Evolutionary conservation across 2,329 filamentous ascomycete species (phyloP).

Genomic region (Ophiognomonia clavigignenti-juglandacearum): DNA sequence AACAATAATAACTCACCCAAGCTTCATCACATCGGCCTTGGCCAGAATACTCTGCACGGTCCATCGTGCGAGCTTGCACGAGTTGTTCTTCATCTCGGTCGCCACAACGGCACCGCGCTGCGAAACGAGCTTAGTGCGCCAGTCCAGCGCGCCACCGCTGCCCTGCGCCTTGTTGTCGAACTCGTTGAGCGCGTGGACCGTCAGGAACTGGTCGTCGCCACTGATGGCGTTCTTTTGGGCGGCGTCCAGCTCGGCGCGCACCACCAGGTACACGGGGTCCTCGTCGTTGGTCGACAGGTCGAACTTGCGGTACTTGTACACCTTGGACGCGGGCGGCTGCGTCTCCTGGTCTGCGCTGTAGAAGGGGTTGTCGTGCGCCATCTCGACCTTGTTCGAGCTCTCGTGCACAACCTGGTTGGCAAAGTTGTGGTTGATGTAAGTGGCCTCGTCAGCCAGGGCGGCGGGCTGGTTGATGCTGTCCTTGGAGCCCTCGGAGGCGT

Average conservation of each 20-base stretch:
- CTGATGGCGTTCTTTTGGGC: constrained; percentile 91
- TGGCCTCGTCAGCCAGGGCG: constrained; percentile 92
- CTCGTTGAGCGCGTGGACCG: constrained; percentile 96
- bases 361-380: constrained; percentile 91
- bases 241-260: constrained; percentile 92
- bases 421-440: constrained; percentile 99
- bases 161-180: constrained; percentile 98
- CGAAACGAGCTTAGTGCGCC: constrained; percentile 88
- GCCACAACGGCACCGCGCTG: constrained; percentile 96
- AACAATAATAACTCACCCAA: constrained; percentile 60
- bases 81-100: constrained; percentile 99
- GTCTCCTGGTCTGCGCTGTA: constrained; percentile 92
- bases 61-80: constrained; percentile 96
- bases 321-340: constrained; percentile 90
- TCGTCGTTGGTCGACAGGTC: constrained; percentile 93
- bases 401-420: constrained; percentile 91
- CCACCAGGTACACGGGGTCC: constrained; percentile 86
- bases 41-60: constrained; percentile 95
- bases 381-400: constrained; percentile 73
- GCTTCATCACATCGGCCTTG: constrained; percentile 97
- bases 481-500: constrained; percentile 87
- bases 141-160: constrained; percentile 90
- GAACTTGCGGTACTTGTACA: constrained; percentile 97
- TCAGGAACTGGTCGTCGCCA: constrained; percentile 86
- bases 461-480: constrained; percentile 92